Evolutionary conservation across 352 stramenopile genomes (phyloP), one percentile per base, ranked within the genome.

Genomic region (Phytopythium helicoides): DNA sequence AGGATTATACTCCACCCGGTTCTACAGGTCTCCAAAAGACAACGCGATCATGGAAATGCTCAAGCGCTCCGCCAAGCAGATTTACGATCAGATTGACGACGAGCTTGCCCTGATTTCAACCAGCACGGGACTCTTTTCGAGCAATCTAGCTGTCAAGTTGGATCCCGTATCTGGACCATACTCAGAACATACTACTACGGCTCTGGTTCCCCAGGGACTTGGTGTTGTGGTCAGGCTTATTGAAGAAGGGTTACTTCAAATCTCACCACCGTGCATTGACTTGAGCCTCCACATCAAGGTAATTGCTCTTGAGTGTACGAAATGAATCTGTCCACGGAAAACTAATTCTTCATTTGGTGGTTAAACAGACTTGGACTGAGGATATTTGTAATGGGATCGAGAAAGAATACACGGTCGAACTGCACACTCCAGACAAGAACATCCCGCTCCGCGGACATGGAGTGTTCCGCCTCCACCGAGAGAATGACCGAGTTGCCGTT

Each of bases 151-250:
- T 9, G 12, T 48, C 4, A 48, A 48, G 12, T 22, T 48, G 41
- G 41, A 48, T 18, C 41, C 23, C 33, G 41, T 48, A 7, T 28
- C 12, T 15, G 41, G 41, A 0, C 41, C 41, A 28, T 48, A 48
- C 41, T 48, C 41, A 6, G 41, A 48, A 28, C 41, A 48, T 6
- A 48, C 41, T 16, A 48, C 41, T 8, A 34, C 33, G 14, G 33
- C 41, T 3, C 6, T 48, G 41, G 41, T 48, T 12, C 41, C 41
- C 15, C 28, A 36, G 14, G 41, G 34, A 23, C 41, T 48, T 7
- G 22, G 22, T 28, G 22, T 36, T 5, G 41, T 36, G 1, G 41
- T 28, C 15, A 28, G 15, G 3, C 3, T 48, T 2, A 18, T 48
- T 22, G 41, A 48, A 22, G 41, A 48, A 0, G 33, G 41, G 9